These are phyloP conservation scores for Macadamia tetraphylla DNA, from an alignment of 164 flowering plant species.

Conservation along the genomic window DNA sequence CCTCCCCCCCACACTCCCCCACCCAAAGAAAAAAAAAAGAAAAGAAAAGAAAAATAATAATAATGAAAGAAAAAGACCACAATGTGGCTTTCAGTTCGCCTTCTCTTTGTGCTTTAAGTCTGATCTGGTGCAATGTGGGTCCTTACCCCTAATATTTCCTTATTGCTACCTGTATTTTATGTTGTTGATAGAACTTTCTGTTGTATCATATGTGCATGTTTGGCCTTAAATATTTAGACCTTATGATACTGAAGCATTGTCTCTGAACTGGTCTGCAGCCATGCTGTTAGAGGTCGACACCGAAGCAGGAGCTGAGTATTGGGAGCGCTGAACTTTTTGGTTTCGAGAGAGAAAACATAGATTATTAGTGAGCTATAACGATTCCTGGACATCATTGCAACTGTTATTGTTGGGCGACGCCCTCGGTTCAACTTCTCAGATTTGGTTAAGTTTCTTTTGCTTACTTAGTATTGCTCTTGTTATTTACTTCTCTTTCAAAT, in stretches of 20 bases:
- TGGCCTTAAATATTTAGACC: background rate
- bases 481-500: conserved; percentile 1
- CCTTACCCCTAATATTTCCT: background rate
- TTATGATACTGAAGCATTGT: conserved; percentile 30
- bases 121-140: background rate
- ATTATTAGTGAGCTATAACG: conserved; percentile 20
- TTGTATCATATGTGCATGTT: background rate
- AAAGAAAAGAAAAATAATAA: too few species aligned
- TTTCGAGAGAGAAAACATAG: conserved; percentile 14
- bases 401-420: conserved; percentile 40
- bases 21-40: too few species aligned
- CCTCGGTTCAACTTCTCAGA: conserved; percentile 40
- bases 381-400: conserved; percentile 33
- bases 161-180: background rate
- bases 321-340: background rate
- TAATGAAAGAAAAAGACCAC: too few species aligned
- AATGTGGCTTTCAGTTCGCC: too few species aligned
- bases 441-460: conserved; percentile 55
- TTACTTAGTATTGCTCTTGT: conserved; percentile 23
- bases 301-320: conserved; percentile 67
- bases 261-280: too few species aligned
- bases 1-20: too few species aligned
- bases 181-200: background rate
- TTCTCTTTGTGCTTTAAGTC: background rate
- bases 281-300: conserved; percentile 55